phyloP scores from a whole-genome alignment of 164 flowering plant genomes.

The Pachysandra terminalis region DNA sequence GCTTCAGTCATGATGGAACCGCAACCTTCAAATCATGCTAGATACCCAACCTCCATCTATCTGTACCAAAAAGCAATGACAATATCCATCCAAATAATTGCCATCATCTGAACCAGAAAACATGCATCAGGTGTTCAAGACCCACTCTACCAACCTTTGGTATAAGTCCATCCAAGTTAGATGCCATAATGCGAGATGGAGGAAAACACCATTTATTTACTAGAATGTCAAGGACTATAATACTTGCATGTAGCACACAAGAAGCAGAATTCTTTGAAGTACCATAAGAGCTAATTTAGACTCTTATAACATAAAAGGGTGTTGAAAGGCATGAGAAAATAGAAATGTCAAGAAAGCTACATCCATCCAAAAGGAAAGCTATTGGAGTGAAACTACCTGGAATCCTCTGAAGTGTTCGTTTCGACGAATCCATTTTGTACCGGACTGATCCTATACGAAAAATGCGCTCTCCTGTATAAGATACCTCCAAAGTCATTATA shows the following conservation, averaged over 20 bases:
- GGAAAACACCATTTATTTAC: no score
- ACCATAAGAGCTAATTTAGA: neutral
- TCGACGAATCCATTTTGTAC: slow-evolving; percentile 88
- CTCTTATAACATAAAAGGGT: neutral
- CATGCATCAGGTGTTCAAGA: neutral
- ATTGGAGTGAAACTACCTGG: slow-evolving; percentile 43
- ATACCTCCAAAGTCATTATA: neutral
- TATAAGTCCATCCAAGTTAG: neutral
- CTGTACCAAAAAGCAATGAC: neutral
- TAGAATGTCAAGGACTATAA: neutral
- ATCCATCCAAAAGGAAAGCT: neutral
- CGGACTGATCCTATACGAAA: slow-evolving; percentile 74
- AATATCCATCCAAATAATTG: no score
- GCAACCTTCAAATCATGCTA: neutral
- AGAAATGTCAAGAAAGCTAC: no score
- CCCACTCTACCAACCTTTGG: neutral
- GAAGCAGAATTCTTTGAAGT: neutral
- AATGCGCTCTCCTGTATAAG: slow-evolving; percentile 67
- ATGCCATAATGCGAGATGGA: no score
- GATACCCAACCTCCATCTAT: neutral
- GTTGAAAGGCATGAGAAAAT: neutral
- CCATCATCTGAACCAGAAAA: neutral
- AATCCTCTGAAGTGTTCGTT: slow-evolving; percentile 75
- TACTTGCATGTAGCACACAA: neutral
- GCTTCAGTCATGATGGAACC: neutral